Evolutionary conservation across 2,329 filamentous ascomycete genomes (phyloP).

Genomic region (Alternaria incomplexa): DNA sequence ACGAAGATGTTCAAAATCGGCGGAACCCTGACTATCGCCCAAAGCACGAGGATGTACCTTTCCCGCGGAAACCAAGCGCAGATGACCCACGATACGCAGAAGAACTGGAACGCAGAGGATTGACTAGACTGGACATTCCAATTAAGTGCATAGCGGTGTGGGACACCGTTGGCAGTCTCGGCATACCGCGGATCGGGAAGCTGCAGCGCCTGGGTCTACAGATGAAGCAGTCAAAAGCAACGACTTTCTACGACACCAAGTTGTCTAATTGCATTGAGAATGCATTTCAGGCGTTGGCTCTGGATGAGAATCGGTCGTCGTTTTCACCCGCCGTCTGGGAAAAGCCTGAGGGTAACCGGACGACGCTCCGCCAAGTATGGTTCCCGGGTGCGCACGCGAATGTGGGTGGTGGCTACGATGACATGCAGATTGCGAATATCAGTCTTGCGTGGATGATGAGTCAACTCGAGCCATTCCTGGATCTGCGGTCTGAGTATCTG

Average conservation of each 20-base stretch:
- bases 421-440: slow-evolving; percentile 57
- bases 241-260: slow-evolving; percentile 58
- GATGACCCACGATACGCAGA: slow-evolving; percentile 51
- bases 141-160: slow-evolving; percentile 57
- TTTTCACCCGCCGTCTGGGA: slow-evolving; percentile 62
- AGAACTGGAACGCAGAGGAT: slow-evolving; percentile 48
- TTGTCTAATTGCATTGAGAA: slow-evolving; percentile 54
- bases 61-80: slow-evolving; percentile 55
- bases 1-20: slow-evolving; percentile 53
- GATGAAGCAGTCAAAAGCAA: slow-evolving; percentile 43
- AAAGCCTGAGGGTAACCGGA: slow-evolving; percentile 53
- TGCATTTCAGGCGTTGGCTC: slow-evolving; percentile 62
- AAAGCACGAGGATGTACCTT: slow-evolving; percentile 54
- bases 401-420: slow-evolving; percentile 57
- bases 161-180: slow-evolving; percentile 57
- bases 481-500: slow-evolving; percentile 56
- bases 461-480: slow-evolving; percentile 56
- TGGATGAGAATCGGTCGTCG: slow-evolving; percentile 59
- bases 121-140: slow-evolving; percentile 43
- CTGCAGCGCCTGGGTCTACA: slow-evolving; percentile 47
- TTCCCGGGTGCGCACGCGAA: slow-evolving; percentile 62
- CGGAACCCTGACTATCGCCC: slow-evolving; percentile 53
- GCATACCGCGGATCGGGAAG: slow-evolving; percentile 54
- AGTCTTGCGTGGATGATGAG: slow-evolving; percentile 65
- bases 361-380: slow-evolving; percentile 60